Base-by-base conservation (phyloP, 495 filamentous ascomycete genomes). In the Aspergillus steynii region DNA sequence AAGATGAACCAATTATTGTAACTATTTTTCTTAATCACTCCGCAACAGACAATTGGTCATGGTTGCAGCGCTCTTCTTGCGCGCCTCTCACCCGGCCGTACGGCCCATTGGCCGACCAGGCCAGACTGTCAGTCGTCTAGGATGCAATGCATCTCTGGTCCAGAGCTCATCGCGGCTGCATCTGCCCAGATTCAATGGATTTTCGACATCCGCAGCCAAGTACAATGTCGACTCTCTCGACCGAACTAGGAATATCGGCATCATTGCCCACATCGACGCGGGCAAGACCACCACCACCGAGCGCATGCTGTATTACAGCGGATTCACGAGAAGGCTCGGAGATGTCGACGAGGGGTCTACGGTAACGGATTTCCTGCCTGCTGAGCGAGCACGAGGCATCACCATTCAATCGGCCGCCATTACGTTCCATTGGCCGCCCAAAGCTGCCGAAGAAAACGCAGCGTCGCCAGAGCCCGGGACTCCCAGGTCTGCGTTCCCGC, bases 251-350 rank as follows among this genome's bases (percentile, higher is more conserved):
- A 99, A 99, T 71, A 97, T 99, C 76, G 96, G 96, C 46, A 99
- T 99, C 62, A 97, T 99, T 72, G 96, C 96, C 45, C 96, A 99
- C 75, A 97, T 98, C 61, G 96, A 98, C 86, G 96, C 96, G 51
- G 95, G 96, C 52, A 99, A 99, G 82, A 99, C 96, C 7, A 99
- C 96, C 0, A 99, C 96, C 0, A 98, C 96, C 4, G 96, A 99
- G 85, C 93, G 96, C 55, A 98, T 98, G 95, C 89, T 99, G 69
- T 98, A 94, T 67, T 96, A 98, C 71, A 96, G 93, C 65, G 95
- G 96, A 5, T 87, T 90, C 62, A 95, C 93, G 5, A 82, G 91
- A 52, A 80, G 92, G 68, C 86, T 97, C 68, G 95, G 95, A 87
- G 93, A 98, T 76, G 96, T 99, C 61, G 94, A 99, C 65, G 90